These are phyloP conservation scores for Phanerochaete carnosa DNA, from an alignment of 768 basidiomycete species.

Conservation along the genomic window DNA sequence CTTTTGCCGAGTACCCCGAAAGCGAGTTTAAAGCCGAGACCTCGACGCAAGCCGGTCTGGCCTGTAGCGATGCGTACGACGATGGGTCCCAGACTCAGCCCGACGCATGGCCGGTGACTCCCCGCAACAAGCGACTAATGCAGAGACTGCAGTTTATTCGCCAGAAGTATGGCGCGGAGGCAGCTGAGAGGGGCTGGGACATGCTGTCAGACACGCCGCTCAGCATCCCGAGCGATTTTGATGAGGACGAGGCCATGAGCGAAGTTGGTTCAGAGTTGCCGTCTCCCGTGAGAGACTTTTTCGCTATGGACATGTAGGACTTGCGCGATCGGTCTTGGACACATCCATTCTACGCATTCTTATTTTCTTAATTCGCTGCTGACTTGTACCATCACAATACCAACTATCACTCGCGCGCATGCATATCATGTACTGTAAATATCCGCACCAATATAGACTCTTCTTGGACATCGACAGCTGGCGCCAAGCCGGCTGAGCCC, in stretches of 20 bases:
- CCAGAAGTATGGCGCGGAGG: background rate
- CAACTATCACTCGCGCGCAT: background rate
- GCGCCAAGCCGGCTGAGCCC: no score
- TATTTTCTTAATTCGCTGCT: background rate
- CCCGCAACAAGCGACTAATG: background rate
- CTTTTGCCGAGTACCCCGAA: slow-evolving; percentile 3
- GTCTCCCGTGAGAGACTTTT: background rate
- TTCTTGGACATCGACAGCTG: background rate
- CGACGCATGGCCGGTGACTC: background rate
- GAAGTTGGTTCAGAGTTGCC: background rate
- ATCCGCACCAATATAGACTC: background rate
- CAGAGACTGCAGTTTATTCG: background rate
- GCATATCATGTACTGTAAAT: background rate
- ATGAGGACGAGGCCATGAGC: background rate
- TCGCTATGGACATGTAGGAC: background rate
- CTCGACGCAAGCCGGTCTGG: background rate
- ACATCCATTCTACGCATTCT: background rate
- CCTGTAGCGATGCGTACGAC: background rate
- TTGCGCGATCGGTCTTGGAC: background rate
- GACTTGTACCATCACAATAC: background rate
- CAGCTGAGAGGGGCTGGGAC: background rate
- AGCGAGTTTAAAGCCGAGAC: background rate
- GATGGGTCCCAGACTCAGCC: background rate
- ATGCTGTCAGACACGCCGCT: background rate
- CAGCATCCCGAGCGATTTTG: slow-evolving; percentile 1